Base-by-base conservation (phyloP, 257 asterid genomes). In the Solanum chilense region DNA sequence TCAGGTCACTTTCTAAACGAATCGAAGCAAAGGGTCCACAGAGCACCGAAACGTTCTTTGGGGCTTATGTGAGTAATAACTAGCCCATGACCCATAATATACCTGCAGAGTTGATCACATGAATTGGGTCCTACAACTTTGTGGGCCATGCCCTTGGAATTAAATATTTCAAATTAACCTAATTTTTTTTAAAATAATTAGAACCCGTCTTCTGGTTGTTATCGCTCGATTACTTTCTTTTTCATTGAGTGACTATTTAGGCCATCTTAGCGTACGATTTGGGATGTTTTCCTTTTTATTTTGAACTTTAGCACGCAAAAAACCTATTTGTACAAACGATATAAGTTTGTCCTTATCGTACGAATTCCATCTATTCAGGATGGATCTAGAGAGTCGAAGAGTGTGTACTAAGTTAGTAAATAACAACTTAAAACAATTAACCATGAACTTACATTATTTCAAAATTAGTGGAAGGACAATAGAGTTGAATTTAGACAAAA, bases 341-440 rank as follows among this genome's bases (percentile, higher is more conserved):
- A 18, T 5, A 49, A 20, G 0, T 7, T 0, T 49, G 1, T 49
- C 0, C 1, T 49, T 15, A 0, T 49, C 3, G 3, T 49, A 49
- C 21, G 3, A 49, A 15, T 49, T 49, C 1, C 21, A 49, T 3
- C 21, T 20, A 49, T 49, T 49, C 3, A 49, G 9, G 0, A 14
- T 49, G 60, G 1, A 16, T 8, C 5, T 56, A 20, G 12, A 20
- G 66, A 49, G 12, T 56, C 2, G 2, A 1, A 20, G 12, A 20
- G 12, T 8, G 12, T 56, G 21, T 18, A 18, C n/a, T 18, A 49
- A 3, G 8, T 14, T 49, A 49, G 8, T 49, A 7, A 49, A 1
- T 15, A 5, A 11, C 33, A 64, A 64, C 31, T 64, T n/a, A n/a
- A 3, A 64, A 64, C 5, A n/a, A 5, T 64, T 64, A n/a, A 62